These are phyloP conservation scores for Penicillium roqueforti DNA, from an alignment of 495 filamentous ascomycete genomes.

Conservation along the genomic window DNA sequence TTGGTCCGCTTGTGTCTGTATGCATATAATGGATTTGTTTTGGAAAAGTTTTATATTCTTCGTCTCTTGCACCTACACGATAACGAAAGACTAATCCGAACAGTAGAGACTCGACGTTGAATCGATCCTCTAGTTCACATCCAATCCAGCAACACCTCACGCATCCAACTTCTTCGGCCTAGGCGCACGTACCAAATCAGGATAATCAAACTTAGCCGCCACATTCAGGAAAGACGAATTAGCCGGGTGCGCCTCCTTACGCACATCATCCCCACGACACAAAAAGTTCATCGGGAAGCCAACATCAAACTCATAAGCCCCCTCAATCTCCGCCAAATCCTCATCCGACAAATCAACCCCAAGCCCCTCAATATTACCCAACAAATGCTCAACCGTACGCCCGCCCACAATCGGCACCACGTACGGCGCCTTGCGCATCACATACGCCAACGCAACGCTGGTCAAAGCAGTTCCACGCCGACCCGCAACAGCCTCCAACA, in stretches of 20 bases:
- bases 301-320: slow-evolving; percentile 55
- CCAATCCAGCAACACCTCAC: not conserved
- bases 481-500: slow-evolving; percentile 57
- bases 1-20: slow-evolving; percentile 28
- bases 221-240: slow-evolving; percentile 15
- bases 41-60: slow-evolving; percentile 7
- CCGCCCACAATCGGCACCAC: slow-evolving; percentile 72
- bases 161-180: slow-evolving; percentile 20
- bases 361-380: slow-evolving; percentile 66
- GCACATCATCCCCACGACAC: slow-evolving; percentile 9
- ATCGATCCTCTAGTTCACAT: not conserved
- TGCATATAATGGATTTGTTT: slow-evolving; percentile 40
- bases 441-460: slow-evolving; percentile 61
- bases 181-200: slow-evolving; percentile 17
- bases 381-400: slow-evolving; percentile 59
- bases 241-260: slow-evolving; percentile 19
- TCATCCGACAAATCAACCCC: slow-evolving; percentile 50
- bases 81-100: not conserved
- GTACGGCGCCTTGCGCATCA: slow-evolving; percentile 70
- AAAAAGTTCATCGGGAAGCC: slow-evolving; percentile 59
- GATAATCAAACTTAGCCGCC: slow-evolving; percentile 23
- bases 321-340: slow-evolving; percentile 64
- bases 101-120: not conserved
- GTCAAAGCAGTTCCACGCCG: slow-evolving; percentile 49
- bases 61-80: too few relatives aligned